A percentile compares a stretch with the other conserved stretches of the same genome.
Evolutionary conservation across 306 rosid genomes (phyloP).

Genomic region (Ochetophila trinervis): DNA sequence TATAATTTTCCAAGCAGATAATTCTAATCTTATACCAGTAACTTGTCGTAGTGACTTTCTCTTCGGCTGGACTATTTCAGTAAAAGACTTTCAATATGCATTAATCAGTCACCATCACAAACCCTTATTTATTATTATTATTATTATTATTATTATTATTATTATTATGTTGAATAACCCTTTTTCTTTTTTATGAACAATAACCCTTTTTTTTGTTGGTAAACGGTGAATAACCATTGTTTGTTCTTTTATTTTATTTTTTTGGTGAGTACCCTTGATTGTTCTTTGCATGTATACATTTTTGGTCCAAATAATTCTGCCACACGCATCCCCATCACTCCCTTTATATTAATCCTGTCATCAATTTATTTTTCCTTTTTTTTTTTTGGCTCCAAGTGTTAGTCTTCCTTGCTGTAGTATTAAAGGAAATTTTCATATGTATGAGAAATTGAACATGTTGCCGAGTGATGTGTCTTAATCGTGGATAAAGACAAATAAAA

Average conservation of each 20-base stretch:
- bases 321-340: background rate
- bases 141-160: too few species aligned
- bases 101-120: conserved; percentile 6
- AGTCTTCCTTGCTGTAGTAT: too few species aligned
- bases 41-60: background rate
- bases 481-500: background rate
- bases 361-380: too few species aligned
- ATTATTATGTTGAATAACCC: too few species aligned
- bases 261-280: too few species aligned
- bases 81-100: background rate
- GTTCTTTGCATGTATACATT: conserved; percentile 8
- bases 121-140: conserved; percentile 8
- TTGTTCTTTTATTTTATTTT: too few species aligned
- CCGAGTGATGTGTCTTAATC: too few species aligned
- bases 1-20: background rate
- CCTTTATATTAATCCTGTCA: too few species aligned
- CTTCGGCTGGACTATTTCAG: background rate
- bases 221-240: background rate
- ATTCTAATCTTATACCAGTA: background rate
- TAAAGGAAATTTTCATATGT: too few species aligned
- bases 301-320: conserved; percentile 25
- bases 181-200: background rate
- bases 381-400: too few species aligned
- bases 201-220: background rate
- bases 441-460: too few species aligned